Evolutionary conservation across 2,329 filamentous ascomycete genomes (phyloP), one percentile per base, ranked within the genome.

Genomic region (Hypoxylon sp.): DNA sequence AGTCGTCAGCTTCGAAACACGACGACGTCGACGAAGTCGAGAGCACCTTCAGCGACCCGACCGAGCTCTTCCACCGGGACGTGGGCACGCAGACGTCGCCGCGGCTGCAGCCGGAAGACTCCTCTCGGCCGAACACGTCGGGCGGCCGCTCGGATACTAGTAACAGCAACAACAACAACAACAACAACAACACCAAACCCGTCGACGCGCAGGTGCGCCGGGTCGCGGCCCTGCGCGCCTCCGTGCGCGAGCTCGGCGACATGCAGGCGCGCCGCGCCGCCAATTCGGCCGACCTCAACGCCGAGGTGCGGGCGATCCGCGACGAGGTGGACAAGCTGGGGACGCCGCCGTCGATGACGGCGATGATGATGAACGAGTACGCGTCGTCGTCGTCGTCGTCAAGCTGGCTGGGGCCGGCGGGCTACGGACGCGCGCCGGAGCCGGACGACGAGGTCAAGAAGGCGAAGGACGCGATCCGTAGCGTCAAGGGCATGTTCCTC

Each of bases 41-140:
- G n/a, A 84, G 80, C 71, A 84, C 82, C 24, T 81, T 79, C 60
- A 85, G 85, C 64, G 88, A 90, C 70, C 91, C 92, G 0, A 88
- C 89, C 0, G 91, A 94, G 76, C 85, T 94, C 65, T 95, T 92
- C 78, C 91, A 94, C 76, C 87, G 91, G 47, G 92, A 95, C 73
- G 85, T 92, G 62, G 91, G 91, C 67, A 91, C 91, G 1, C 92
- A 95, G 76, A 95, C 92, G 0, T 88, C 87, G 0, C 75, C 81
- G 2, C 82, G 82, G 3, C 79, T 80, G 5, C 70, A 20, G 71
- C 72, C 47, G 70, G 74, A 53, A 47, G 70, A 28, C 17, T 47
- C 56, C 37, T 13, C 59, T 51, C 64, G 47, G n/a, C n/a, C n/a
- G 20, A 30, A 32, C 11, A 26, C 22, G 10, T 28, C n/a, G n/a